Base-by-base conservation (phyloP, 495 filamentous ascomycete species). In the Thermothielavioides terrestris region DNA sequence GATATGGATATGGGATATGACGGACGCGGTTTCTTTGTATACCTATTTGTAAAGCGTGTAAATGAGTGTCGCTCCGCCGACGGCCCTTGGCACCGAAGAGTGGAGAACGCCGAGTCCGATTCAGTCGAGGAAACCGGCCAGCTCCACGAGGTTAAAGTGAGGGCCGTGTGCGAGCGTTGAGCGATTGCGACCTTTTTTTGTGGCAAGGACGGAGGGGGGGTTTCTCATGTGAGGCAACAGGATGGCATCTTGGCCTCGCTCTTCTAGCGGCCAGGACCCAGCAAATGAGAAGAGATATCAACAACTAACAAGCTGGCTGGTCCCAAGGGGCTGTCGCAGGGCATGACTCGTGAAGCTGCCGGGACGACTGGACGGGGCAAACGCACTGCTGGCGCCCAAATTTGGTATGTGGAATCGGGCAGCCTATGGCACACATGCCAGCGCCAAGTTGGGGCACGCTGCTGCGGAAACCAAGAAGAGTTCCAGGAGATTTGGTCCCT, bases 121-220 rank as follows among this genome's bases (percentile, higher is more conserved):
- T 43, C 18, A 34, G 31, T n/a, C 21, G 31, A 42, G 38, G 40
- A 31, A 28, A 31, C n/a, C 50, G 54, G 58, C 41, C 43, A 61
- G 62, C 66, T 71, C 67, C 74, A 77, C 68, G 75, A 77, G 76
- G 76, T 79, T 79, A 76, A 79, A 79, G 76, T 73, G 68, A 77
- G 69, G 65, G 68, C 69, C 63, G 71, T 74, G 69, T 68, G 67
- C 58, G 66, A 73, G 75, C 75, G 75, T 77, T 68, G 76, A 79
- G 76, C 68, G 68, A 73, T 11, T 72, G 68, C 59, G 42, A 55
- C 50, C 46, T 53, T 57, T 58, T 63, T 58, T 53, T 4, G 22
- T 4, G 20, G 28, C 18, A 17, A 50, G 34, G 43, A 54, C 36
- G 15, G 38, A 50, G 34, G 43, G 53, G 31, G 15, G 38, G 47